Evolutionary conservation across 345 rosid genomes (phyloP).

Genomic region (Geranium brycei): DNA sequence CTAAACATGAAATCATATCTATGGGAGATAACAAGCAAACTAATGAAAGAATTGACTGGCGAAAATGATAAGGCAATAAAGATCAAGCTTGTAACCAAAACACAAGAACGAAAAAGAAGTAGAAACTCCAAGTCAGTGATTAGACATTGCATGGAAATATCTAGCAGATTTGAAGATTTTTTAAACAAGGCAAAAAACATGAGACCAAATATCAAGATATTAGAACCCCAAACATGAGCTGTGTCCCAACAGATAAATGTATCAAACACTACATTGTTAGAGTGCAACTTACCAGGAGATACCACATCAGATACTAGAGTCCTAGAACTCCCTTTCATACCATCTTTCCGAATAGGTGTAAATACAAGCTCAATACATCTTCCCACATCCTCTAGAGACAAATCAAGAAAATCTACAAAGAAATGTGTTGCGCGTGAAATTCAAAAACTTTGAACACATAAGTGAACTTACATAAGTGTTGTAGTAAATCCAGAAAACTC

Average conservation of each 20-base stretch:
- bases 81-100: not conserved
- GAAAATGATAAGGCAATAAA: not conserved
- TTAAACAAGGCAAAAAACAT: not conserved
- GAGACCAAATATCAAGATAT: not conserved
- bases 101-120: not conserved
- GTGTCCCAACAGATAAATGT: not conserved
- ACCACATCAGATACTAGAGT: slow-evolving; percentile 52
- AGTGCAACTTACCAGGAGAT: slow-evolving; percentile 52
- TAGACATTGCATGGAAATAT: not conserved
- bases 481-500: slow-evolving; percentile 12
- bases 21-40: not conserved
- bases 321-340: slow-evolving; percentile 51
- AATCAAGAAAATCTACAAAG: slow-evolving; percentile 59
- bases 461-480: not conserved
- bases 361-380: slow-evolving; percentile 63
- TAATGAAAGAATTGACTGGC: not conserved
- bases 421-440: slow-evolving; percentile 4
- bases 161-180: too few species aligned
- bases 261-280: not conserved
- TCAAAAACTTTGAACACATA: slow-evolving; percentile 6
- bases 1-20: not conserved
- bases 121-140: slow-evolving; percentile 1
- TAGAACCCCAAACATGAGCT: not conserved
- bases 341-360: slow-evolving; percentile 83
- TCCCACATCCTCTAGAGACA: slow-evolving; percentile 74